Conservation (phyloP, 805 yeast species). For the Wickerhamomyces strasburgensis region DNA sequence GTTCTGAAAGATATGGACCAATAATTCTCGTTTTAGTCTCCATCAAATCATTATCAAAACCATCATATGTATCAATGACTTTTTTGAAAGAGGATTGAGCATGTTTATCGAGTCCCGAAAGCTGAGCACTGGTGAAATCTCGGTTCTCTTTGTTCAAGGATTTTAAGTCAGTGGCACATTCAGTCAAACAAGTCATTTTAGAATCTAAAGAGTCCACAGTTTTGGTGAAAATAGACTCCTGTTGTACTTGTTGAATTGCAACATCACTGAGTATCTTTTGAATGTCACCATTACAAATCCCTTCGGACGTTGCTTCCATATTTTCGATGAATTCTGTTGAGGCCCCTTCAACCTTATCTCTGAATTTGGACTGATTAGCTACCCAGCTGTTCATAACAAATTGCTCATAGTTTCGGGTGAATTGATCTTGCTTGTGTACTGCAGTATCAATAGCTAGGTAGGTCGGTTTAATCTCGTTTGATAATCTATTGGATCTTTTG, state of each 20-base stretch:
- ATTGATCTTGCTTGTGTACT: neutral
- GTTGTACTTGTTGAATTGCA: slow-evolving; percentile 10
- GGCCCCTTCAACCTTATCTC: no score
- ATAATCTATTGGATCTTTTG: neutral
- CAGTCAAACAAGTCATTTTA: slow-evolving; percentile 10
- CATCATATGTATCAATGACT: slow-evolving; percentile 10
- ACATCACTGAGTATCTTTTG: slow-evolving; percentile 14
- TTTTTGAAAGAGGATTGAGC: slow-evolving; percentile 12
- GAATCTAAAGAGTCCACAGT: slow-evolving; percentile 5
- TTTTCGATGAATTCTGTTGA: no score
- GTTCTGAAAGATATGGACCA: slow-evolving; percentile 12
- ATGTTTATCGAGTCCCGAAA: slow-evolving; percentile 9
- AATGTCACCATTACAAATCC: slow-evolving; percentile 14
- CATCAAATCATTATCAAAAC: slow-evolving; percentile 8
- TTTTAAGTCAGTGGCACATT: slow-evolving; percentile 10
- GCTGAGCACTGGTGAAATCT: slow-evolving; percentile 12
- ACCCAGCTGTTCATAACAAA: neutral
- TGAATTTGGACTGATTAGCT: neutral
- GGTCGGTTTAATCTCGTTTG: neutral
- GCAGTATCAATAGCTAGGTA: neutral
- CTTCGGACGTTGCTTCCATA: no score
- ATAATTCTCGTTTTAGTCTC: slow-evolving; percentile 16
- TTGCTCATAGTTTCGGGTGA: neutral
- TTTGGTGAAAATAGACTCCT: slow-evolving; percentile 1
- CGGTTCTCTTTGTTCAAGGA: slow-evolving; percentile 11